A percentile compares a stretch with the other conserved stretches of the same genome.
Conservation (phyloP, 192 early-diverging fungal genomes). For the Linnemannia zychae region DNA sequence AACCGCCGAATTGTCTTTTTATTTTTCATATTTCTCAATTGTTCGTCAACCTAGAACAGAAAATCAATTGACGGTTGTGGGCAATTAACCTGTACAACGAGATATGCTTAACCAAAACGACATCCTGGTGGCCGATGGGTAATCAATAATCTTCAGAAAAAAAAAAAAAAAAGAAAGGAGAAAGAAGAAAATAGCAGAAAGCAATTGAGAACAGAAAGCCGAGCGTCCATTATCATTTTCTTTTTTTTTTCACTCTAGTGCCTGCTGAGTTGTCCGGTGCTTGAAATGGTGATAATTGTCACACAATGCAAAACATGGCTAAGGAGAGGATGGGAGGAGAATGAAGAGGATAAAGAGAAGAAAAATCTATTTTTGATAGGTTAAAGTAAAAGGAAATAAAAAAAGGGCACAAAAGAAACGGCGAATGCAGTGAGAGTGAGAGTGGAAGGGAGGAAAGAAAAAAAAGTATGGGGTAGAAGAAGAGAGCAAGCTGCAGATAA, state of each 20-base stretch:
- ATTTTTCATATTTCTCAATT: not conserved
- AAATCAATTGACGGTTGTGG: no score
- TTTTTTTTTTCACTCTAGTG: not conserved
- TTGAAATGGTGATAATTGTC: not conserved
- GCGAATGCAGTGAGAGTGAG: not conserved
- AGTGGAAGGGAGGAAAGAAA: not conserved
- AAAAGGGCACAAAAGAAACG: not conserved
- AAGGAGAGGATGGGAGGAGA: not conserved
- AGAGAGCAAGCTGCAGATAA: not conserved
- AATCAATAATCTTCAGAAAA: no score
- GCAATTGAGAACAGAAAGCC: no score
- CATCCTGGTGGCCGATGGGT: no score
- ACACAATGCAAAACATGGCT: not conserved
- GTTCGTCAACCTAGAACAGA: no score
- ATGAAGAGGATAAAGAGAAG: no score
- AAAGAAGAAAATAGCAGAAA: no score
- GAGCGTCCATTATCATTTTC: not conserved
- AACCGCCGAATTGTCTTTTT: not conserved
- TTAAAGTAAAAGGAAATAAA: not conserved
- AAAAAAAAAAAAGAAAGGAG: no score
- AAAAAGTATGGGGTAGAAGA: not conserved
- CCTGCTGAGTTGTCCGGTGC: conserved; percentile 5
- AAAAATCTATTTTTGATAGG: conserved; percentile 11
- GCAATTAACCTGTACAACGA: no score
- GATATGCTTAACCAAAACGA: no score